Base-by-base conservation (phyloP, 331 rosid genomes). In the Malus hybrid region DNA sequence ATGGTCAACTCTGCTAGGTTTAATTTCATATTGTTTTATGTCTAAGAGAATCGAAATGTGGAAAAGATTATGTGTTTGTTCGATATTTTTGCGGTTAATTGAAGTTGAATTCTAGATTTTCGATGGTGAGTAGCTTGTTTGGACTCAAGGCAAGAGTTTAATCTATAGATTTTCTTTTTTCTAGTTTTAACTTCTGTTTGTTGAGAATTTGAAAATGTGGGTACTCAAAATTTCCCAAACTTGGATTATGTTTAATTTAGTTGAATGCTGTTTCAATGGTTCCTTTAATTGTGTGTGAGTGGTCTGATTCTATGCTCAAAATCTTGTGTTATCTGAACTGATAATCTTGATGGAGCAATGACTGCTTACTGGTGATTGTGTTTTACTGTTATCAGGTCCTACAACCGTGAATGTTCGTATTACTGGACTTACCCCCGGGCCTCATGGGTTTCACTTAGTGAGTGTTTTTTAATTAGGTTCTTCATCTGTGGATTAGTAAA, bases 371-470 rank as follows among this genome's bases (percentile, higher is more conserved):
- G 29, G 24, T 15, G 52, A 71, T n/a, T 55, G n/a, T 64, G 36
- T 69, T 83, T 56, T 76, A 44, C 69, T 80, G 67, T 83, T 70
- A 56, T 22, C 65, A 93, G 97, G 98, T 75, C 96, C 97, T 20
- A 93, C 98, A 27, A 86, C 90, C 5, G 96, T 93, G 20, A 89
- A 73, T 74, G 96, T 88, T 72, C 90, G 91, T n/a, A 16, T 93
- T 67, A 84, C 96, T 52, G 98, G 98, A 70, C 98, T 93, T 69
- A 70, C 92, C 16, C 90, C 91, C 0, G 98, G 98, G 63, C 91
- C 78, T 83, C 98, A 93, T 70, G 98, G 97, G 74, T 91, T 93
- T 79, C 98, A 93, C 77, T 82, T 93, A 5, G 97, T 93, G 67
- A 91, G 96, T 84, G 52, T 75, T 82, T 68, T 44, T 64, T n/a